Evolutionary conservation across 345 rosid genomes (phyloP).

Genomic region (Brassica cretica): DNA sequence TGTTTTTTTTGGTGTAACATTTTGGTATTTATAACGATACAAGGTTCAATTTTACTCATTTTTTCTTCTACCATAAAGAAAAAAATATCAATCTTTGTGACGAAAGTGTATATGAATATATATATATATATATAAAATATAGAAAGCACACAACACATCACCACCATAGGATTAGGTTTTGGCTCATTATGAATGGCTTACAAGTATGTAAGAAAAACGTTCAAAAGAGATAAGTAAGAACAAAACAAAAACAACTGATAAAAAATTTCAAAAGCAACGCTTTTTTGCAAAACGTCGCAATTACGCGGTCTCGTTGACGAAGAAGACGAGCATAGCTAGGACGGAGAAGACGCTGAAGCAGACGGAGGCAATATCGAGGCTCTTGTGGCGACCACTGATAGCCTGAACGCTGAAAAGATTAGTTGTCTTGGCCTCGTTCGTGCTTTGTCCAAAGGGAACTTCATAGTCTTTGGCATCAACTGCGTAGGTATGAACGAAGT

Average conservation of each 20-base stretch:
- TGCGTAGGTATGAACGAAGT: slow-evolving; percentile 44
- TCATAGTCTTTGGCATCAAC: slow-evolving; percentile 23
- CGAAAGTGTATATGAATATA: too few relatives aligned
- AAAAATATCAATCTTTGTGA: too few relatives aligned
- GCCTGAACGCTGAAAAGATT: slow-evolving; percentile 39
- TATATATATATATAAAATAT: too few relatives aligned
- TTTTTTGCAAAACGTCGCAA: slow-evolving; percentile 3
- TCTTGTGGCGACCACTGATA: slow-evolving; percentile 40
- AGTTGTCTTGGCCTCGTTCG: slow-evolving; percentile 15
- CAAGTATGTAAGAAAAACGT: neutral
- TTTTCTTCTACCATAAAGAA: too few relatives aligned
- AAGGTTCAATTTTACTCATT: too few relatives aligned
- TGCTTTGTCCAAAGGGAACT: slow-evolving; percentile 46
- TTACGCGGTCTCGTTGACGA: slow-evolving; percentile 30
- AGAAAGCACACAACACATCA: too few relatives aligned
- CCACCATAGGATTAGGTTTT: too few relatives aligned
- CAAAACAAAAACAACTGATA: slow-evolving; percentile 8
- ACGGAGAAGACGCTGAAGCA: slow-evolving; percentile 46
- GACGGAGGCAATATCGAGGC: slow-evolving; percentile 40
- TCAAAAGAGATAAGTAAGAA: neutral
- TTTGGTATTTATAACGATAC: too few relatives aligned
- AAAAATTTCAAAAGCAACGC: slow-evolving; percentile 32
- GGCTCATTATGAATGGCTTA: too few relatives aligned
- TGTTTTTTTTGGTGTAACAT: too few relatives aligned
- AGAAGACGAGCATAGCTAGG: slow-evolving; percentile 32